These are phyloP conservation scores for Hyaloscypha variabilis DNA, from an alignment of 495 filamentous ascomycete species.

Conservation along the genomic window DNA sequence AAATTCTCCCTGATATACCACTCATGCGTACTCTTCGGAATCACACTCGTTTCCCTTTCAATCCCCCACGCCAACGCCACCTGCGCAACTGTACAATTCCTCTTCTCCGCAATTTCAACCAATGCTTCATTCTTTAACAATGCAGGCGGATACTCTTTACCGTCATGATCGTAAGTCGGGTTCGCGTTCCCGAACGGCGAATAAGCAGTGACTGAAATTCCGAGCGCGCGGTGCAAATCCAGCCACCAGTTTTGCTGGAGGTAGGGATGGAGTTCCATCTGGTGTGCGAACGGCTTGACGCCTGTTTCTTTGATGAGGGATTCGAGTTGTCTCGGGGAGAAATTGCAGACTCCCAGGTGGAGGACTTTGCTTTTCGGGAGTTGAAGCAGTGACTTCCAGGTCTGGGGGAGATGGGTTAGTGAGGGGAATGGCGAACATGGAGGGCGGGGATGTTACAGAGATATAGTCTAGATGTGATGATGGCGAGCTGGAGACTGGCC, in stretches of 20 bases:
- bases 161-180: slow-evolving; percentile 25
- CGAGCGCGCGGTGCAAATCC: slow-evolving; percentile 66
- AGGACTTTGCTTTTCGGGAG: slow-evolving; percentile 53
- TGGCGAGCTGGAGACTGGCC: slow-evolving; percentile 71
- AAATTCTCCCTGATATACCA: slow-evolving; percentile 6
- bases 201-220: slow-evolving; percentile 74
- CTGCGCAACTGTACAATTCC: slow-evolving; percentile 58
- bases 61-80: slow-evolving; percentile 63
- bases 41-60: slow-evolving; percentile 6
- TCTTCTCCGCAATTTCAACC: slow-evolving; percentile 69
- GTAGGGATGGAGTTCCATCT: slow-evolving; percentile 83
- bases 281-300: slow-evolving; percentile 76
- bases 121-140: slow-evolving; percentile 67
- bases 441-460: not conserved
- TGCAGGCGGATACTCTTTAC: slow-evolving; percentile 40
- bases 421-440: not conserved
- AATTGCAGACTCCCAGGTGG: slow-evolving; percentile 82
- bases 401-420: not conserved
- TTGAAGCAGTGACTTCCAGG: not conserved
- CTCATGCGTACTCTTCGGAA: slow-evolving; percentile 10
- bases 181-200: slow-evolving; percentile 76
- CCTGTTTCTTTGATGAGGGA: slow-evolving; percentile 64
- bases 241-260: slow-evolving; percentile 83
- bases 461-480: slow-evolving; percentile 39
- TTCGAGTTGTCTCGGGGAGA: slow-evolving; percentile 69